Conservation (phyloP, 768 basidiomycete species). For the Boletus vermiculosoides region DNA sequence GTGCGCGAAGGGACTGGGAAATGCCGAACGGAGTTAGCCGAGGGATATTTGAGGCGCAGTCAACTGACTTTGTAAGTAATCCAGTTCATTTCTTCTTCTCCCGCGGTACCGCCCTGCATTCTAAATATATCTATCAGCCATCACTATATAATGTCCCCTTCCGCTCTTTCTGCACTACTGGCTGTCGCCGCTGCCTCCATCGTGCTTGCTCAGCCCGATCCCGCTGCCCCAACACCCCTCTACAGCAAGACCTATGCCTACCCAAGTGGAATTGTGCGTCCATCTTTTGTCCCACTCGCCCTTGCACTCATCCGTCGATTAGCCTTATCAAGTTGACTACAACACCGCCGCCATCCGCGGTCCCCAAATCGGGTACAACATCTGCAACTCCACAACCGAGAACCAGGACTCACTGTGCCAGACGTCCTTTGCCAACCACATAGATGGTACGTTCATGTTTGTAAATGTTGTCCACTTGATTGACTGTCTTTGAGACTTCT, state of each 20-base stretch:
- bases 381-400: slow-evolving; percentile 65
- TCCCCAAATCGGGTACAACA: slow-evolving; percentile 61
- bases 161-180: slow-evolving; percentile 41
- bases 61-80: background rate
- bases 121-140: slow-evolving; percentile 4
- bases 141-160: slow-evolving; percentile 34
- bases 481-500: slow-evolving; percentile 51
- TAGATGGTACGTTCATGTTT: slow-evolving; percentile 33
- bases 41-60: slow-evolving; percentile 20
- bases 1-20: slow-evolving; percentile 11
- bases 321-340: slow-evolving; percentile 53
- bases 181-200: slow-evolving; percentile 33
- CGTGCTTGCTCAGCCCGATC: slow-evolving; percentile 33
- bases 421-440: slow-evolving; percentile 63
- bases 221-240: slow-evolving; percentile 47
- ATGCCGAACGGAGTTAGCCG: slow-evolving; percentile 13
- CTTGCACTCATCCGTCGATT: background rate
- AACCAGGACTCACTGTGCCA: slow-evolving; percentile 66
- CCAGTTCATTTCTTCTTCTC: background rate
- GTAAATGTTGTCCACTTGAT: background rate
- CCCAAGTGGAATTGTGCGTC: slow-evolving; percentile 43
- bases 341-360: slow-evolving; percentile 47
- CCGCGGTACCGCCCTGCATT: background rate
- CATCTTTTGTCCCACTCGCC: background rate
- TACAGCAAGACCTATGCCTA: slow-evolving; percentile 46